Percentiles rank a stretch among this genome's conserved stretches.
Evolutionary conservation across 2,329 filamentous ascomycete species (phyloP).

Genomic region (Periconia macrospinosa): DNA sequence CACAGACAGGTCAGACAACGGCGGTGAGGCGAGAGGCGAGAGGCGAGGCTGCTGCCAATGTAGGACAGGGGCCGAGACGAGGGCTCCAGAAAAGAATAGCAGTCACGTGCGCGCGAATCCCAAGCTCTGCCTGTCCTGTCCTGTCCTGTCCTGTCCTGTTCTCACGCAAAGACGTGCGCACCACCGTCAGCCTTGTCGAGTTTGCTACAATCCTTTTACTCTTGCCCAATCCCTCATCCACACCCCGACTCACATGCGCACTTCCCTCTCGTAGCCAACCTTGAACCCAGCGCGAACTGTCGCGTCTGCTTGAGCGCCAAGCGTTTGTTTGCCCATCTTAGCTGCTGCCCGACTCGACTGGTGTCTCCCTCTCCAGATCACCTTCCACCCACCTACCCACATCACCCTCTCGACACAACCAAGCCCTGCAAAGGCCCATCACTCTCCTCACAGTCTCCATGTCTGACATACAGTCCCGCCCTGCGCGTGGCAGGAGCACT

Average conservation of each 20-base stretch:
- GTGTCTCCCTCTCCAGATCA: constrained; percentile 16
- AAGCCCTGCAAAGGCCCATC: constrained; percentile 22
- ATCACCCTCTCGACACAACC: constrained; percentile 24
- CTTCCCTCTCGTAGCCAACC: constrained; percentile 9
- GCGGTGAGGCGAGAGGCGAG: neutral
- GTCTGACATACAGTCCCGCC: constrained; percentile 92
- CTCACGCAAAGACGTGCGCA: constrained; percentile 1
- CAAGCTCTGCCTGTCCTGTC: too few relatives aligned
- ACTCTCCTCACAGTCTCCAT: constrained; percentile 61
- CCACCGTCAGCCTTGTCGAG: neutral
- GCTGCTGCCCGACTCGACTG: constrained; percentile 20
- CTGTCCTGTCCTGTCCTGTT: too few relatives aligned
- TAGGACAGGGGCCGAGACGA: neutral
- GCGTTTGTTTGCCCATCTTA: constrained; percentile 31
- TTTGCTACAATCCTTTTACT: constrained; percentile 4
- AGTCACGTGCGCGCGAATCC: too few relatives aligned
- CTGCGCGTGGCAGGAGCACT: constrained; percentile 87
- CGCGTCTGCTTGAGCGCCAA: constrained; percentile 29
- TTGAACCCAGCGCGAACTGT: constrained; percentile 19
- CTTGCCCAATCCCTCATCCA: constrained; percentile 10
- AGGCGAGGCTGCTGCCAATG: neutral
- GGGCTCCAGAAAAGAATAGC: neutral
- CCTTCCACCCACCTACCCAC: constrained; percentile 34
- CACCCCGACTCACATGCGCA: constrained; percentile 13
- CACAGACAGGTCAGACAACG: neutral